Evolutionary conservation across 2,329 filamentous ascomycete species (phyloP).

Genomic region (Beauveria australis): DNA sequence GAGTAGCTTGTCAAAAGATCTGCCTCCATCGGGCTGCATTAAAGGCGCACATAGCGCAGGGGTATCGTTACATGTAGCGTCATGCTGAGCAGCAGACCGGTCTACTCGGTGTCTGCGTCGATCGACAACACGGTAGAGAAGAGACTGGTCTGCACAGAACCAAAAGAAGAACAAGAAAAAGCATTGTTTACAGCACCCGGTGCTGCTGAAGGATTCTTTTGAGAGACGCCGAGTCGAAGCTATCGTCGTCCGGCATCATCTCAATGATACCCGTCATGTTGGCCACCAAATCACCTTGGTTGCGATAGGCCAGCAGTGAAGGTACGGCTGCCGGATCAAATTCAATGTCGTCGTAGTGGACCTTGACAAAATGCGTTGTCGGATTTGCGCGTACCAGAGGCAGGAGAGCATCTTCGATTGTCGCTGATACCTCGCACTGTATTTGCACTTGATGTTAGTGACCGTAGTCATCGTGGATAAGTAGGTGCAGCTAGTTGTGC

Average conservation of each 20-base stretch:
- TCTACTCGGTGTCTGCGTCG: not conserved
- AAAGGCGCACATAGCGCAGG: not conserved
- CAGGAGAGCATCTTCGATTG: constrained; percentile 70
- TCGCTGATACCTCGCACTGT: constrained; percentile 69
- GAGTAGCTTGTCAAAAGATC: not conserved
- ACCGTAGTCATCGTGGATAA: not conserved
- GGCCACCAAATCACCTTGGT: constrained; percentile 80
- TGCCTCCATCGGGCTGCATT: not conserved
- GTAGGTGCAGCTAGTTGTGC: not conserved
- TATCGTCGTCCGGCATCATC: constrained; percentile 66
- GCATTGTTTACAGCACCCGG: constrained; percentile 36
- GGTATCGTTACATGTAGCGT: constrained; percentile 20
- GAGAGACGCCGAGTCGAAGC: constrained; percentile 47
- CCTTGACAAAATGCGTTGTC: constrained; percentile 77
- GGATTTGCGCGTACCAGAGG: constrained; percentile 65
- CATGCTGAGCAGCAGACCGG: not conserved
- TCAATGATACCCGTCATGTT: constrained; percentile 81
- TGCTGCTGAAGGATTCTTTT: constrained; percentile 45
- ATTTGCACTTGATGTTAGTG: constrained; percentile 15
- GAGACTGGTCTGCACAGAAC: not conserved
- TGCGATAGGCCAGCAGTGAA: constrained; percentile 79
- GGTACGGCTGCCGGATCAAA: constrained; percentile 86
- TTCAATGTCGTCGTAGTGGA: constrained; percentile 86
- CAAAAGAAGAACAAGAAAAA: not conserved
- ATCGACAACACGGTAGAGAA: not conserved